Evolutionary conservation across 2,329 filamentous ascomycete species (phyloP).

Genomic region (Pseudogymnoascus sp.): DNA sequence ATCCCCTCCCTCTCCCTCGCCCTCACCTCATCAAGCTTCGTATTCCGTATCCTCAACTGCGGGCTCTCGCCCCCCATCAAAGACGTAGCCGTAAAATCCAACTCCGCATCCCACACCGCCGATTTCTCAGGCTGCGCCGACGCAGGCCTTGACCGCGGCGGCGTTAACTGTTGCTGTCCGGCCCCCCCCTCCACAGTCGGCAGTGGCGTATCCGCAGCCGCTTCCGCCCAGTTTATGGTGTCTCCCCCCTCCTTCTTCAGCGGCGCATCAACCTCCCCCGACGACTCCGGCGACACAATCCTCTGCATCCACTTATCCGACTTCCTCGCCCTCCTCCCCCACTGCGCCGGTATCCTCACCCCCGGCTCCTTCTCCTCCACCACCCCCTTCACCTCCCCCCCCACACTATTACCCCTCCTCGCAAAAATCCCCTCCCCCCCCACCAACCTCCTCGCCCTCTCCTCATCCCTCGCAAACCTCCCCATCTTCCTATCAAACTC

Average conservation of each 20-base stretch:
- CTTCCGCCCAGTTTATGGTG: not conserved
- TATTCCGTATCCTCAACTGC: conserved; percentile 16
- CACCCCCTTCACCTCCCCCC: conserved; percentile 11
- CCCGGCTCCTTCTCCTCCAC: conserved; percentile 17
- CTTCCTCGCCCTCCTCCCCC: conserved; percentile 16
- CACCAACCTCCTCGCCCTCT: not conserved
- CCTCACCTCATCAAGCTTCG: conserved; percentile 21
- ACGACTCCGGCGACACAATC: conserved; percentile 17
- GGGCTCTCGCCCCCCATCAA: conserved; percentile 21
- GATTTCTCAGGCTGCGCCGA: conserved; percentile 18
- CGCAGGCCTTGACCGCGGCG: conserved; percentile 17
- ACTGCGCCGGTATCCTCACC: conserved; percentile 14
- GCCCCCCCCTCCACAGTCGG: conserved; percentile 16
- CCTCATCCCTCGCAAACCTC: conserved; percentile 9
- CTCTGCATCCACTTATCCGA: conserved; percentile 15
- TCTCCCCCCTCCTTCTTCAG: not conserved
- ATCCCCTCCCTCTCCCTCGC: conserved; percentile 18
- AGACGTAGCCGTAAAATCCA: conserved; percentile 24
- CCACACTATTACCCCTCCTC: conserved; percentile 2
- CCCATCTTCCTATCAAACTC: conserved; percentile 12
- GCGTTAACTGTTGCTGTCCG: conserved; percentile 15
- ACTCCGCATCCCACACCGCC: conserved; percentile 19
- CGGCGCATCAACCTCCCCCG: conserved; percentile 13
- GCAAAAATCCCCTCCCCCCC: conserved; percentile 6
- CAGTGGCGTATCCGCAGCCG: conserved; percentile 13